Percentiles rank a stretch among this genome's conserved stretches.
phyloP scores from a whole-genome alignment of 2,329 filamentous ascomycete genomes.

The Sclerotinia borealis region DNA sequence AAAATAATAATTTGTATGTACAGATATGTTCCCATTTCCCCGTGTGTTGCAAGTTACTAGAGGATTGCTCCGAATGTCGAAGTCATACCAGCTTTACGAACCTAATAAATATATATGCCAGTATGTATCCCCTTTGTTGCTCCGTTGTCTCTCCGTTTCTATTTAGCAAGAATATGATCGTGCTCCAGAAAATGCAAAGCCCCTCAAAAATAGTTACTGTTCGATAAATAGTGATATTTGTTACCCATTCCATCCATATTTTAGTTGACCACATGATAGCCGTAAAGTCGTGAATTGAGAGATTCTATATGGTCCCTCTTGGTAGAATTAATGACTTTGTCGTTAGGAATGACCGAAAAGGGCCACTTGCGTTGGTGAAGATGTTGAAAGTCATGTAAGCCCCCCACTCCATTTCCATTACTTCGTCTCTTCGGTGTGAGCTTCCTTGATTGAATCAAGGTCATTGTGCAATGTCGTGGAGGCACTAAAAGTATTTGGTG shows the following conservation, averaged over 20 bases:
- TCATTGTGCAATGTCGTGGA: neutral
- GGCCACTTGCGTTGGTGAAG: neutral
- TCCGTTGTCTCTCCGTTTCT: neutral
- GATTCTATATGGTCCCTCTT: neutral
- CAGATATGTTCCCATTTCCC: conserved; percentile 1
- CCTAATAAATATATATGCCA: conserved; percentile 10
- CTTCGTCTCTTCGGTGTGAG: neutral
- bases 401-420: neutral
- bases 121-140: neutral
- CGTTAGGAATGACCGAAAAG: neutral
- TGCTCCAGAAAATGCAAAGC: neutral
- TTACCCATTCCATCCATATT: neutral
- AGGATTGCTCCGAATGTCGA: neutral
- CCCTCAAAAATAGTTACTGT: conserved; percentile 1
- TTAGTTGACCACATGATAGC: neutral
- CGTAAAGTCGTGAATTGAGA: neutral
- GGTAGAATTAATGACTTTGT: neutral
- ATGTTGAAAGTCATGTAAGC: neutral
- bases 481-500: neutral
- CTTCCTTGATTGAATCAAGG: neutral
- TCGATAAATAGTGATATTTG: conserved; percentile 7
- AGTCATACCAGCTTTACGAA: neutral
- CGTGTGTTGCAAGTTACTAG: neutral
- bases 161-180: neutral
- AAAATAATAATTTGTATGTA: conserved; percentile 7